Conservation (phyloP, 2,329 filamentous ascomycete genomes). For the Paraconiothyrium brasiliense region DNA sequence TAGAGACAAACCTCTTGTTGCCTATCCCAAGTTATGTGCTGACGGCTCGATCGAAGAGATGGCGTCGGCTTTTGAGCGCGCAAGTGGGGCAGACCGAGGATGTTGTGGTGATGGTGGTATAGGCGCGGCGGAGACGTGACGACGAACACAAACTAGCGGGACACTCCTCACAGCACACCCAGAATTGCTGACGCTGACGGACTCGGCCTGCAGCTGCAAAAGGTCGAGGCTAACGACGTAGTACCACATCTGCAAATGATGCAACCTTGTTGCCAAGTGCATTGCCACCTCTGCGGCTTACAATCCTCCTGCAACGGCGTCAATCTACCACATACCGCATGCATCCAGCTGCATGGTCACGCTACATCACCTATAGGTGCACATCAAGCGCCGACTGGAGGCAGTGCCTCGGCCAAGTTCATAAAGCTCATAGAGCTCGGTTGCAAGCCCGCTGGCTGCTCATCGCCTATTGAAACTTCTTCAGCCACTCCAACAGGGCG, state of each 20-base stretch:
- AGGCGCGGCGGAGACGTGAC: not conserved
- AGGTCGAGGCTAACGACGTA: not conserved
- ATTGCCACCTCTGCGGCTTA: not conserved
- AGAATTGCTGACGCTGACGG: not conserved
- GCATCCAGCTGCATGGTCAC: too few relatives aligned
- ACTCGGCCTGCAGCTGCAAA: not conserved
- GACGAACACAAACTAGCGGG: not conserved
- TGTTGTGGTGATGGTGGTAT: conserved; percentile 1
- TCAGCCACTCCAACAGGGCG: too few relatives aligned
- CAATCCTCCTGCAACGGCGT: not conserved
- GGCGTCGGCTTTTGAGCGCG: not conserved
- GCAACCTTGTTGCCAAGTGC: not conserved
- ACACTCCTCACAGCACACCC: not conserved
- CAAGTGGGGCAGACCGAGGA: not conserved
- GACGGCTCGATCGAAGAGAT: not conserved
- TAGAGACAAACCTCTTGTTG: too few relatives aligned
- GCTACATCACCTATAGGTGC: too few relatives aligned
- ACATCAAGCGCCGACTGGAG: too few relatives aligned
- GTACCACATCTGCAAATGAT: not conserved
- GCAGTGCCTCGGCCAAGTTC: too few relatives aligned
- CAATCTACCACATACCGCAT: too few relatives aligned
- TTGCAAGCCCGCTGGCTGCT: too few relatives aligned
- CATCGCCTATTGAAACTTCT: too few relatives aligned
- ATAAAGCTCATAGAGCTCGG: too few relatives aligned
- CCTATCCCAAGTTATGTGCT: not conserved